phyloP scores from a whole-genome alignment of 83 land plant species.

The Picea abies region DNA sequence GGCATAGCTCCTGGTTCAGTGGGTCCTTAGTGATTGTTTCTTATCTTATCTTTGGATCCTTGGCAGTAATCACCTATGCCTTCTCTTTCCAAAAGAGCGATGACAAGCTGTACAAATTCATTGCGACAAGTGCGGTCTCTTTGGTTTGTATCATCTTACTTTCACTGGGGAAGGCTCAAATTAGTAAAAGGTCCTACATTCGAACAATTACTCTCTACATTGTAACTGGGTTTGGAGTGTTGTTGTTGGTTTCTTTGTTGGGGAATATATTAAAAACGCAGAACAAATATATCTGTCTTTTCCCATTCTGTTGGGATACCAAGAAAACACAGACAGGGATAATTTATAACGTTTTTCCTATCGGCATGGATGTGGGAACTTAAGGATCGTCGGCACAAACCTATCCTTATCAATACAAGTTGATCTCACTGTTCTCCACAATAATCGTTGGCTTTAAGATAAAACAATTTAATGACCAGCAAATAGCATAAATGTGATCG shows the following conservation, averaged over 20 bases:
- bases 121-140: conserved; percentile 40
- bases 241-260: conserved; percentile 42
- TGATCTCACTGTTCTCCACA: no score
- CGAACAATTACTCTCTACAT: conserved; percentile 28
- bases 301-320: no score
- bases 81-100: conserved; percentile 53
- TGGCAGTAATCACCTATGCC: conserved; percentile 60
- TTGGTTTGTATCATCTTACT: conserved; percentile 41
- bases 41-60: conserved; percentile 50
- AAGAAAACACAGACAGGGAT: no score
- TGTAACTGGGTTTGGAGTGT: conserved; percentile 28
- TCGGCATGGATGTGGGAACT: no score
- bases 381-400: no score
- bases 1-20: conserved; percentile 40
- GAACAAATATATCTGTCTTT: no score
- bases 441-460: no score
- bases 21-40: conserved; percentile 44
- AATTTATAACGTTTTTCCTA: no score
- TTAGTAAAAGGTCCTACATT: conserved; percentile 24
- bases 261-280: conserved; percentile 25
- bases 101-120: conserved; percentile 45
- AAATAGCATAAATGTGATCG: no score
- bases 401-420: no score
- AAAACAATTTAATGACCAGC: no score
- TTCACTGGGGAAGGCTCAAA: conserved; percentile 52